Evolutionary conservation across 495 filamentous ascomycete species (phyloP).

Genomic region (Talaromyces wortmannii): DNA sequence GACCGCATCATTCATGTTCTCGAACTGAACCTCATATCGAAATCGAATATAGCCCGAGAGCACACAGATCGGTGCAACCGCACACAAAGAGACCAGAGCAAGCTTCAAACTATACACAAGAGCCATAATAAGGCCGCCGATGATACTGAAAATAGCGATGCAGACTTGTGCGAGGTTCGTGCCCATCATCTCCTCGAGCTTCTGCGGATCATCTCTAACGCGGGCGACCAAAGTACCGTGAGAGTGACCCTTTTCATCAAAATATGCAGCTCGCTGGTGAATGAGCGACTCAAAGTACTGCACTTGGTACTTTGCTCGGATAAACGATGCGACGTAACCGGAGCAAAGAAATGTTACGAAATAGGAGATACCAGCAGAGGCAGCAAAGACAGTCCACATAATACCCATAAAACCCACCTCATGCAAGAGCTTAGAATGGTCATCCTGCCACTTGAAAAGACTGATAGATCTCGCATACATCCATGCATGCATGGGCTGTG

Average conservation of each 20-base stretch:
- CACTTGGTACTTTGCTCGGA: neutral
- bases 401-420: neutral
- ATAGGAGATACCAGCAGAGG: neutral
- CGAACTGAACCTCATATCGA: slow-evolving; percentile 33
- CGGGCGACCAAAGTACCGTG: slow-evolving; percentile 53
- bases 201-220: slow-evolving; percentile 45
- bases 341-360: neutral
- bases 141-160: slow-evolving; percentile 32
- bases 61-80: slow-evolving; percentile 43
- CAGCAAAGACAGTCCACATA: neutral
- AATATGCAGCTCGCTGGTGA: neutral
- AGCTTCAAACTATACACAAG: slow-evolving; percentile 48
- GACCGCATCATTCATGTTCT: slow-evolving; percentile 41
- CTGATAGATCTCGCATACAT: neutral
- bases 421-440: neutral
- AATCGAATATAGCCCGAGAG: slow-evolving; percentile 43
- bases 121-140: slow-evolving; percentile 19
- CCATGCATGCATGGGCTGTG: neutral
- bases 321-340: neutral
- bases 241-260: neutral
- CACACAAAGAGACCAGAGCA: slow-evolving; percentile 42
- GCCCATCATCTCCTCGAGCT: slow-evolving; percentile 37
- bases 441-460: neutral
- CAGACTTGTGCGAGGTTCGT: slow-evolving; percentile 16
- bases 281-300: neutral